A percentile compares a stretch with the other conserved stretches of the same genome.
These are phyloP conservation scores for Apiospora arundinis DNA, from an alignment of 2,329 filamentous ascomycete species.

Conservation along the genomic window DNA sequence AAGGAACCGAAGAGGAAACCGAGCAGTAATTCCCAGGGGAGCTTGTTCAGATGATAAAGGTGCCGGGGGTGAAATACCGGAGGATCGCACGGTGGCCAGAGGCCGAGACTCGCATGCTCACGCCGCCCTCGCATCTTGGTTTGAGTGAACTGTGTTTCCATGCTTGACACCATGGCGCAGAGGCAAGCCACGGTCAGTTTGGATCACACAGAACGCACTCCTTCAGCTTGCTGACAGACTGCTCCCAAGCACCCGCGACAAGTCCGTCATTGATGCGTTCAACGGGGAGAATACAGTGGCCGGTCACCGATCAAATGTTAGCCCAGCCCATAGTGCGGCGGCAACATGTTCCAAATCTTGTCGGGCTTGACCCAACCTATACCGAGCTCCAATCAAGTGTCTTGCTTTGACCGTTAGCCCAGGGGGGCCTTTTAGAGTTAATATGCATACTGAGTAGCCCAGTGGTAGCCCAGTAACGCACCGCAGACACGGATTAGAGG, in stretches of 20 bases:
- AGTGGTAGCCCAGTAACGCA: background rate
- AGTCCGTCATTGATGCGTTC: slow-evolving; percentile 5
- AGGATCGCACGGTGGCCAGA: slow-evolving; percentile 10
- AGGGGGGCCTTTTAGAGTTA: background rate
- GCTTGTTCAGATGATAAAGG: slow-evolving; percentile 7
- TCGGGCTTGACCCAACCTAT: slow-evolving; percentile 13
- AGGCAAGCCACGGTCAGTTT: slow-evolving; percentile 13
- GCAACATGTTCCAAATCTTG: slow-evolving; percentile 18
- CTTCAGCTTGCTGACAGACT: slow-evolving; percentile 8
- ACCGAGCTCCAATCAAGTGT: slow-evolving; percentile 5
- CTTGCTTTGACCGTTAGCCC: slow-evolving; percentile 16
- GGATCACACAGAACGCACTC: slow-evolving; percentile 9
- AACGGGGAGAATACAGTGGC: background rate
- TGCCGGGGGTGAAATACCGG: background rate
- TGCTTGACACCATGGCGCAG: slow-evolving; percentile 8
- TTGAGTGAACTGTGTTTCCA: slow-evolving; percentile 17
- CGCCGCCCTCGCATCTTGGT: slow-evolving; percentile 1
- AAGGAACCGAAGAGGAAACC: background rate
- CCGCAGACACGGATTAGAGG: slow-evolving; percentile 5
- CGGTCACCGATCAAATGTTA: slow-evolving; percentile 7
- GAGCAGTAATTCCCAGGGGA: background rate
- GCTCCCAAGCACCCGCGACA: background rate
- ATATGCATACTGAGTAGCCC: slow-evolving; percentile 2
- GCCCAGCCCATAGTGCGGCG: background rate
- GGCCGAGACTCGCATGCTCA: slow-evolving; percentile 20